A percentile compares a stretch with the other conserved stretches of the same genome.
phyloP scores from a whole-genome alignment of 2,329 filamentous ascomycete genomes.

The Chaetomiaceae sp. region DNA sequence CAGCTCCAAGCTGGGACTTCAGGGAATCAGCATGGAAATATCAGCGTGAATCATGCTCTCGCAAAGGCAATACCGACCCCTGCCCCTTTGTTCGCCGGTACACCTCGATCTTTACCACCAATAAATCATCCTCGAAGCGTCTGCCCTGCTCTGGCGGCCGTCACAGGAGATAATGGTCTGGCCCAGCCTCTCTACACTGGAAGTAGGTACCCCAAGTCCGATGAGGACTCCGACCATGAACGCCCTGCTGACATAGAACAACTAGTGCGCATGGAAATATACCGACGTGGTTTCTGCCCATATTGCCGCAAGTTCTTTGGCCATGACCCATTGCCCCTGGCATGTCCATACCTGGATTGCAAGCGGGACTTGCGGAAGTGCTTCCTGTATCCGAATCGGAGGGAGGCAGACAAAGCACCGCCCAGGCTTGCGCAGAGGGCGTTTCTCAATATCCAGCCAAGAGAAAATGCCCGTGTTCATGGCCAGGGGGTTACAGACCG shows the following conservation, averaged over 20 bases:
- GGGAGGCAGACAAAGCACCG: constrained; percentile 3
- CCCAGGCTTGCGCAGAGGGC: constrained; percentile 11
- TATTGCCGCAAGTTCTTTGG: constrained; percentile 7
- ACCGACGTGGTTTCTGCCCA: constrained; percentile 7
- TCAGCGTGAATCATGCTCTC: not conserved
- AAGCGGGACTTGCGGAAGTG: not conserved
- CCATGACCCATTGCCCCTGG: not conserved
- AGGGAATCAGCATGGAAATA: not conserved
- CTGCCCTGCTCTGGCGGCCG: not conserved
- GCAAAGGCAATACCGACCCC: not conserved
- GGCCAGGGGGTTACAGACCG: not conserved
- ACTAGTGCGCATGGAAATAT: constrained; percentile 12
- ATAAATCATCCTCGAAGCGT: not conserved
- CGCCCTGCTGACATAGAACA: not conserved
- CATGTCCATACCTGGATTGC: constrained; percentile 6
- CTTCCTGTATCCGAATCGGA: not conserved
- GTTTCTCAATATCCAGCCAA: not conserved
- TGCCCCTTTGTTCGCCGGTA: not conserved
- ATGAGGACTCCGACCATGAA: not conserved
- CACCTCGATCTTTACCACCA: not conserved
- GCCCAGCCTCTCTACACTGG: not conserved
- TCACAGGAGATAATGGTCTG: not conserved
- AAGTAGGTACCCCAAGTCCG: not conserved
- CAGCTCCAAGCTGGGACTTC: not conserved
- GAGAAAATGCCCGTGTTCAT: not conserved